phyloP scores from a whole-genome alignment of 306 rosid genomes.

The Sicyos edulis region DNA sequence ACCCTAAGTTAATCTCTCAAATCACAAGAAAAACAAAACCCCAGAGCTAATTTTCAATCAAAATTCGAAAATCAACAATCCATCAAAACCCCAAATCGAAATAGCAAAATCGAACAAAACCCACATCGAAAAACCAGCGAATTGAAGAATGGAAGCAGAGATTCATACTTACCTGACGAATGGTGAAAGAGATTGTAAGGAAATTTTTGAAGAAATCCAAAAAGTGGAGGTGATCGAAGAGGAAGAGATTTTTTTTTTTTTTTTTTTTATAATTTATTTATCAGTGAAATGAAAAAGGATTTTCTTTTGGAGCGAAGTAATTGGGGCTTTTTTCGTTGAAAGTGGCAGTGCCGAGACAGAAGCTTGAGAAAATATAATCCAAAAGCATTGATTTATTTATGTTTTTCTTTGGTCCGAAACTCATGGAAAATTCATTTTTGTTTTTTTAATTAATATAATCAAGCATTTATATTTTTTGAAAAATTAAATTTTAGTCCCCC shows the following conservation, averaged over 20 bases:
- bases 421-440: neutral
- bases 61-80: constrained; percentile 16
- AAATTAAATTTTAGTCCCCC: no score
- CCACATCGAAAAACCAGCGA: constrained; percentile 29
- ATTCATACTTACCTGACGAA: constrained; percentile 17
- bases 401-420: neutral
- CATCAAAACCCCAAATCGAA: constrained; percentile 7
- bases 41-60: neutral
- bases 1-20: constrained; percentile 1
- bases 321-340: constrained; percentile 7
- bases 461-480: no score
- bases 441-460: neutral
- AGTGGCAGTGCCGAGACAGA: constrained; percentile 8
- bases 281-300: neutral
- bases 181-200: constrained; percentile 7
- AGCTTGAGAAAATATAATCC: constrained; percentile 12
- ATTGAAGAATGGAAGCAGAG: constrained; percentile 15
- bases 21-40: neutral
- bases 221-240: constrained; percentile 9
- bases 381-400: neutral
- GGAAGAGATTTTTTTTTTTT: no score
- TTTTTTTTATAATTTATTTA: neutral
- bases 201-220: neutral
- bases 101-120: constrained; percentile 23
- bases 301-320: constrained; percentile 13